Base-by-base conservation (phyloP, 2,329 filamentous ascomycete genomes). In the Alternaria sp. region DNA sequence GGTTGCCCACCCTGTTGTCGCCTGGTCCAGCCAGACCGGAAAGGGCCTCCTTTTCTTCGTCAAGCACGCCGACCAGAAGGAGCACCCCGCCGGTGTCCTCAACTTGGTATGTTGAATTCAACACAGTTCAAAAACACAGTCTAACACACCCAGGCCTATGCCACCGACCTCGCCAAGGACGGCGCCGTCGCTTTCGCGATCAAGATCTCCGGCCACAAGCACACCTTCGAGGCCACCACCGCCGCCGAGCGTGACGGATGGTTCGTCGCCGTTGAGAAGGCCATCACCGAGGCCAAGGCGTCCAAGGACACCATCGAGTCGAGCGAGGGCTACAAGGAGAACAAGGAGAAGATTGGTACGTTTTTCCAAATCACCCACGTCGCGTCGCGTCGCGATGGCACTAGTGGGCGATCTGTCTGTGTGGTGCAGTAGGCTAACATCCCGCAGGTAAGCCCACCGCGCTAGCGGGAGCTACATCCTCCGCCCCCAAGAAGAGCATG, bases 21-120 rank as follows among this genome's bases (percentile, higher is more conserved):
- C 96, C 37, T 97, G 96, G 93, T 93, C 95, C 68, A 90, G 89
- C 72, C 89, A 97, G 86, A 97, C 95, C 63, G 95, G 95, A 81
- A 97, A 97, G 87, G 96, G 96, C 78, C 91, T 98, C 20, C 86
- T 98, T 45, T 97, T 96, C 87, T 92, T 93, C 82, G 90, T 91
- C 82, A 94, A 95, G 89, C 90, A 92, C 82, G 85, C 87, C 56
- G 87, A 89, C 76, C 92, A 97, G 83, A 97, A 96, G 89, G 85
- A 88, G 70, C 87, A 87, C 64, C 94, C 95, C 65, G 86, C 89
- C 72, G 91, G 93, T 76, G 90, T 96, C 74, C 90, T 98, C 81
- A 92, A 93, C 82, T 84, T 97, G 80, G 93, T 97, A 87, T 78
- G 92, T 58, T 30, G 30, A 18, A 20, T 28, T 30, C 33, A 23